Base-by-base conservation (phyloP, 2,329 filamentous ascomycete genomes). In the Coniochaeta prunicola region DNA sequence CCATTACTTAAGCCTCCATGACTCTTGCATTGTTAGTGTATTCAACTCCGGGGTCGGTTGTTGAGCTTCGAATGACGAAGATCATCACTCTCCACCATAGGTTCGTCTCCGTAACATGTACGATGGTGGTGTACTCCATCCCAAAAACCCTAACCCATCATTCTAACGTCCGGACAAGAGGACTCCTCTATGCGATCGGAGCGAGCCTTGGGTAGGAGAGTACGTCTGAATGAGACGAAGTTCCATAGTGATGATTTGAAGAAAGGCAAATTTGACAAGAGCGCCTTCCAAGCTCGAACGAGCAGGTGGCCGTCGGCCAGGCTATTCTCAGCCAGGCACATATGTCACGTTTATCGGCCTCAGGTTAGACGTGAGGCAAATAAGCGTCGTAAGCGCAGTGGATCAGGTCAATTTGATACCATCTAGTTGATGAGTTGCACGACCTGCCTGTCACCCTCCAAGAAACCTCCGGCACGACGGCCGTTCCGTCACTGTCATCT, bases 321-420 rank as follows among this genome's bases (percentile, higher is more conserved):
- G n/a, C 13, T 45, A 38, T 38, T 19, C n/a, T 17, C 45, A 30
- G 12, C 12, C 40, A 24, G 26, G 15, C 21, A 50, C 24, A 50
- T 8, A n/a, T 5, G 45, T 50, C 45, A 50, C 45, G 12, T 28
- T 15, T 12, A 8, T 17, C 24, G 40, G 6, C 40, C 40, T 21
- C 40, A 26, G 12, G 2, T 17, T 17, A 17, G 24, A 50, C 3
- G 45, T 8, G 45, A 28, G 21, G 45, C 45, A 30, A 50, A 50
- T 21, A 50, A 50, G 45, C 45, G 45, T 50, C 45, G 45, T 50
- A 50, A 50, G 45, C 45, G 45, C 45, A 50, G 45, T 26, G 45
- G 45, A 50, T 50, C 45, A 50, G 17, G 45, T 50, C 45, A 12
- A 50, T 50, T 50, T 30, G 19, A 45, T 24, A 24, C n/a, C n/a